These are phyloP conservation scores for Penicillium cataractarum DNA, from an alignment of 495 filamentous ascomycete genomes.

Conservation along the genomic window DNA sequence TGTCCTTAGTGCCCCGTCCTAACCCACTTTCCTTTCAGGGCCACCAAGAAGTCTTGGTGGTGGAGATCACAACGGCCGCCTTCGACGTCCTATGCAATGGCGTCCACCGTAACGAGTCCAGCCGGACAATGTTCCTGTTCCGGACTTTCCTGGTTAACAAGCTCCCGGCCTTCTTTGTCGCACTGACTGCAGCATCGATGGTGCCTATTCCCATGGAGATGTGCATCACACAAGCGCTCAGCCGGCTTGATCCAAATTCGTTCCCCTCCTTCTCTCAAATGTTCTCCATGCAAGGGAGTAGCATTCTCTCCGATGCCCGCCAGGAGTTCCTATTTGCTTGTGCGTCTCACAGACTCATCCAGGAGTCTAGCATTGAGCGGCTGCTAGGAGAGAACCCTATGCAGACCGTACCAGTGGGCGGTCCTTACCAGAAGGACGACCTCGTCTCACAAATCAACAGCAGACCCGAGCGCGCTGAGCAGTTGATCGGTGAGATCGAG, in stretches of 20 bases:
- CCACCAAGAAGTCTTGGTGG: conserved; percentile 71
- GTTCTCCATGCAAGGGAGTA: conserved; percentile 76
- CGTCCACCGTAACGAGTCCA: conserved; percentile 75
- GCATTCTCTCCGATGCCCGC: conserved; percentile 77
- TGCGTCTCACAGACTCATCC: conserved; percentile 80
- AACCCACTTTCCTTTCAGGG: conserved; percentile 48
- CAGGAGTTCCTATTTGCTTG: conserved; percentile 94
- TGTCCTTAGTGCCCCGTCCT: not conserved
- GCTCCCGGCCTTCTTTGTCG: conserved; percentile 74
- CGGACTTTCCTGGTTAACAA: conserved; percentile 95
- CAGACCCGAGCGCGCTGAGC: conserved; percentile 72
- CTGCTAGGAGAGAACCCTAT: conserved; percentile 86
- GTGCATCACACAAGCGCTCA: conserved; percentile 79
- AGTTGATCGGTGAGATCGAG: conserved; percentile 78
- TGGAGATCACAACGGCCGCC: conserved; percentile 81
- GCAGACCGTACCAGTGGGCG: conserved; percentile 73
- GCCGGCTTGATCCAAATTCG: conserved; percentile 73
- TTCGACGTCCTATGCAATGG: conserved; percentile 90
- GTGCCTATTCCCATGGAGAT: conserved; percentile 69
- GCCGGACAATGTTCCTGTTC: conserved; percentile 73
- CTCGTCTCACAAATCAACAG: conserved; percentile 73
- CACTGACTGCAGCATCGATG: conserved; percentile 63
- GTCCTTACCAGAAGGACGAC: conserved; percentile 74
- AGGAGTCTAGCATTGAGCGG: conserved; percentile 73
- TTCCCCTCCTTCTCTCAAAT: conserved; percentile 81